Base-by-base conservation (phyloP, 106 monocot genomes). In the Vanilla planifolia region DNA sequence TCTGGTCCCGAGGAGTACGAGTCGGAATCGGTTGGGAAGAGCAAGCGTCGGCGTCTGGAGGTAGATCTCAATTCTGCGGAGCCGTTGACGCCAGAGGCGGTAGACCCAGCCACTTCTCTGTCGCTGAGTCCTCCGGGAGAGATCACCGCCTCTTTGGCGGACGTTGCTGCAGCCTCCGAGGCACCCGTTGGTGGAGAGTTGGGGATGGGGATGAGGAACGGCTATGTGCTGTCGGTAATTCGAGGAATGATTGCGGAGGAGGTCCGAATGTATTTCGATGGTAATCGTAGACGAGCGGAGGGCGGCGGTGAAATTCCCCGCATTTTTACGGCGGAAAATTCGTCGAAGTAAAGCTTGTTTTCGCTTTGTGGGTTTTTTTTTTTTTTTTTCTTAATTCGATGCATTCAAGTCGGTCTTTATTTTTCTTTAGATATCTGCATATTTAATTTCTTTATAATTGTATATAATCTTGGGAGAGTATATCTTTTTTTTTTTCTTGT, bases 201-300 rank as follows among this genome's bases (percentile, higher is more conserved):
- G 22, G 33, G 53, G 15, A 30, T 5, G 26, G 27, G 19, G 48
- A 7, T 51, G 16, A 50, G 11, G 51, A 57, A 60, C 21, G 40
- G 51, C 30, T 51, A 51, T 29, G 9, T 76, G 42, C 20, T 59
- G 24, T 33, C 70, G 3, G 43, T 65, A 13, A 69, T 79, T 59
- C 25, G 73, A 35, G 73, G 73, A 43, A 69, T 79, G 79, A 73
- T 79, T 2, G 79, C 48, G 8, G 69, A 79, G 43, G 73, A 79
- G 69, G 79, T 79, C 48, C 62, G 61, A 24, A 60, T 41, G n/a
- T 79, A 73, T 26, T 51, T 79, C 25, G 34, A 59, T 20, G n/a
- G 27, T 8, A 3, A 59, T 13, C 27, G 21, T 22, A 11, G 26
- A 60, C 35, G 45, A 37, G 13, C 21, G 35, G 60, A 50, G 42